Percentiles rank a stretch among this genome's conserved stretches.
These are phyloP conservation scores for Mycena citricolor DNA, from an alignment of 1,284 basidiomycete genomes.

Conservation along the genomic window DNA sequence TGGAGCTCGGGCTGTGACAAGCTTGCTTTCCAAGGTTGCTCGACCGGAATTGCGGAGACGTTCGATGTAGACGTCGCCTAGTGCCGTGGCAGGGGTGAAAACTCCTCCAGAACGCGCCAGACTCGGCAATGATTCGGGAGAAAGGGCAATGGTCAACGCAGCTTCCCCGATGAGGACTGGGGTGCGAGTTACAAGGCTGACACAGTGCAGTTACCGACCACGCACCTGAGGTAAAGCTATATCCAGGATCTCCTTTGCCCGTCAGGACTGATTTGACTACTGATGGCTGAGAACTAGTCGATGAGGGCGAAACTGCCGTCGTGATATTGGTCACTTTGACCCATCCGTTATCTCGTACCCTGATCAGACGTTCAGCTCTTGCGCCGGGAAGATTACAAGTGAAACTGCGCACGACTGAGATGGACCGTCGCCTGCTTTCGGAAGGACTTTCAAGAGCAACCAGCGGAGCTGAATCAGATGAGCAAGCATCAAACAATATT, in stretches of 20 bases:
- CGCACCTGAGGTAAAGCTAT: constrained; percentile 65
- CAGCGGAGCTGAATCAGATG: constrained; percentile 47
- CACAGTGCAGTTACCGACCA: constrained; percentile 9
- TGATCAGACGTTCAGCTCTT: constrained; percentile 28
- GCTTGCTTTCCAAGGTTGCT: constrained; percentile 54
- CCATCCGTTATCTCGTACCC: constrained; percentile 56
- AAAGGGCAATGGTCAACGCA: constrained; percentile 61
- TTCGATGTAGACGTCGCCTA: constrained; percentile 71
- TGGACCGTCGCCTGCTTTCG: constrained; percentile 63
- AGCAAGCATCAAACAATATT: constrained; percentile 4
- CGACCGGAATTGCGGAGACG: constrained; percentile 57
- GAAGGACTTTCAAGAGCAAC: constrained; percentile 49
- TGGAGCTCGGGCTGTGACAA: constrained; percentile 28
- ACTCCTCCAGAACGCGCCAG: constrained; percentile 69
- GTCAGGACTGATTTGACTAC: constrained; percentile 59
- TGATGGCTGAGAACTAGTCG: constrained; percentile 41
- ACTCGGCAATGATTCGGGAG: constrained; percentile 51
- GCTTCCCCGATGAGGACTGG: constrained; percentile 76
- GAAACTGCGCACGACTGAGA: constrained; percentile 33
- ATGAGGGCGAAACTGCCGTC: constrained; percentile 32
- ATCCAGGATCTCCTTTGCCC: constrained; percentile 80
- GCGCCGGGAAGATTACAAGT: constrained; percentile 6
- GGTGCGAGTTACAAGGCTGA: neutral
- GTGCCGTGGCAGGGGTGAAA: constrained; percentile 74
- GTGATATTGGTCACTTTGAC: constrained; percentile 61